Evolutionary conservation across 2,329 filamentous ascomycete species (phyloP).

Genomic region (Neurospora crassa): DNA sequence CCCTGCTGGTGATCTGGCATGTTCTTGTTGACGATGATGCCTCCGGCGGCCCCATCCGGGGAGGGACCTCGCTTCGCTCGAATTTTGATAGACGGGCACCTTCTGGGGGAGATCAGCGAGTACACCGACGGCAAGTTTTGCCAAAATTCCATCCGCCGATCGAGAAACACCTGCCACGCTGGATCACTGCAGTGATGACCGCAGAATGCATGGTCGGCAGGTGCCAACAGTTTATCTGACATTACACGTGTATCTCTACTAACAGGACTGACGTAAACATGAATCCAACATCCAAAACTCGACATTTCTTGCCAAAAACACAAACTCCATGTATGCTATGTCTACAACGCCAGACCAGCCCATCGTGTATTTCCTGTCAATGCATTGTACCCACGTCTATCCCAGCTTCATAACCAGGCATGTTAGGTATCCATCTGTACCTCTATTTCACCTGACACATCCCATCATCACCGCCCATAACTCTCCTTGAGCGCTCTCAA

Average conservation of each 20-base stretch:
- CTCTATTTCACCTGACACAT: neutral
- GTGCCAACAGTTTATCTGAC: neutral
- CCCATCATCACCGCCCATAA: neutral
- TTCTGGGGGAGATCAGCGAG: neutral
- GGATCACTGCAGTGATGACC: neutral
- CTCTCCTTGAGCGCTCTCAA: constrained; percentile 1
- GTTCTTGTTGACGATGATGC: neutral
- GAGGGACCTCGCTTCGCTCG: neutral
- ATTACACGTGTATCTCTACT: neutral
- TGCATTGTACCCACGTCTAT: neutral
- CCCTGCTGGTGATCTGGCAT: neutral
- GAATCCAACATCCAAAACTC: neutral
- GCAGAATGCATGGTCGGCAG: neutral
- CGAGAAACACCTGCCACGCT: neutral
- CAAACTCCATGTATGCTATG: neutral
- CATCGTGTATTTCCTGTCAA: neutral
- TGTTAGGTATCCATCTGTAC: neutral
- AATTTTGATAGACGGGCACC: neutral
- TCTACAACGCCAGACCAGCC: neutral
- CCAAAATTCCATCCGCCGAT: neutral
- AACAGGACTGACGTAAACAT: neutral
- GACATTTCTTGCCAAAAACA: neutral
- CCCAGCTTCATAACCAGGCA: neutral
- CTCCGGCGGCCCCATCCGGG: neutral
- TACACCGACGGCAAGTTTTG: neutral